These are phyloP conservation scores for Colletotrichum sp. DNA, from an alignment of 2,329 filamentous ascomycete genomes.

Conservation along the genomic window DNA sequence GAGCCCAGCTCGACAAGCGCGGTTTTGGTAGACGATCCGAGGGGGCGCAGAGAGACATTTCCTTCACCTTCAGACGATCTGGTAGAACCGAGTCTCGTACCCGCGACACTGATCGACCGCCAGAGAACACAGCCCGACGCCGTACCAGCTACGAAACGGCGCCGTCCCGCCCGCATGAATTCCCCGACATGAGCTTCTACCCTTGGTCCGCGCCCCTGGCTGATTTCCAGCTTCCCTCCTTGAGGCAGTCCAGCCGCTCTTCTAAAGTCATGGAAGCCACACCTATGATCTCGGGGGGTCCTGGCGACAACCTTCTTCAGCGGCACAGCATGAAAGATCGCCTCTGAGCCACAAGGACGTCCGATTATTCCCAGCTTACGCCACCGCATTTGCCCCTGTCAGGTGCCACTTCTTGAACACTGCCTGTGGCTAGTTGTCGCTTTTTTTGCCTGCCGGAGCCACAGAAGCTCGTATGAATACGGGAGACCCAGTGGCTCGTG, in stretches of 20 bases:
- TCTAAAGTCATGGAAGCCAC: slow-evolving; percentile 5
- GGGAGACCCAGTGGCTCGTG: slow-evolving; percentile 8
- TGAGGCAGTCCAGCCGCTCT: not conserved
- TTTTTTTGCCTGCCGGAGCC: slow-evolving; percentile 5
- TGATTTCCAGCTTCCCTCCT: not conserved
- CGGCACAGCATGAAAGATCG: slow-evolving; percentile 18
- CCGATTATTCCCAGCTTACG: slow-evolving; percentile 3
- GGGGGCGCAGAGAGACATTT: not conserved
- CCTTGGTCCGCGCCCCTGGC: not conserved
- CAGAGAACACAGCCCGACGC: not conserved
- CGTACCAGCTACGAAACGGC: slow-evolving; percentile 20
- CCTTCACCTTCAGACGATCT: slow-evolving; percentile 17
- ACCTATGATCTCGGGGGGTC: not conserved
- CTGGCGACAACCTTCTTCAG: not conserved
- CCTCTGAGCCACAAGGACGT: slow-evolving; percentile 19
- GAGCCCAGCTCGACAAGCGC: slow-evolving; percentile 1
- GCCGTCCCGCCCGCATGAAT: slow-evolving; percentile 11
- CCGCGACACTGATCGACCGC: slow-evolving; percentile 7
- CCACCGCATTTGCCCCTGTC: slow-evolving; percentile 10
- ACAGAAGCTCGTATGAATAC: not conserved
- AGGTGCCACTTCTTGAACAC: not conserved
- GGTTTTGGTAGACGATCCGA: not conserved
- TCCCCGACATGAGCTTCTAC: not conserved
- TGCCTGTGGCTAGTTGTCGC: slow-evolving; percentile 5
- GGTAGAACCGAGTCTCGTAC: slow-evolving; percentile 18